Evolutionary conservation across 2,329 filamentous ascomycete genomes (phyloP), one percentile per base, ranked within the genome.

Genomic region (Microsporum audouinii): DNA sequence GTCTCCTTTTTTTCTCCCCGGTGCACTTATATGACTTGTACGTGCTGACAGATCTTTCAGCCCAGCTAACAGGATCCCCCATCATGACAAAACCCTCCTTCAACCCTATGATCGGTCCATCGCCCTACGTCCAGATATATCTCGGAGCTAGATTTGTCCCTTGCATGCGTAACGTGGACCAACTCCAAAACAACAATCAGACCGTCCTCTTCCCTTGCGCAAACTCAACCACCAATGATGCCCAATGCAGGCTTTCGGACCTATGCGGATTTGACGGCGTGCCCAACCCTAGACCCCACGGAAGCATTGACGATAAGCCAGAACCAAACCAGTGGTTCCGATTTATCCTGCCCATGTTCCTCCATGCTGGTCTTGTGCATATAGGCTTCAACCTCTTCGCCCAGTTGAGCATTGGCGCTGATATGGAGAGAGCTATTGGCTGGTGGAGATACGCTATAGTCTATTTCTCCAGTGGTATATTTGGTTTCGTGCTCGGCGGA

Each of bases 31-130:
- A 6, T 14, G 33, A n/a, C 12, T 34, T 27, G 57, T 62, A 59
- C 62, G 61, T 45, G 59, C 57, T 38, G 36, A 58, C 45, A 39
- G 33, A 17, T 34, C 17, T n/a, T 57, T 29, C 65, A 91, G 88
- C 81, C 59, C 80, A 87, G 66, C 77, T 91, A 34, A 96, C 92
- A 0, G 88, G 88, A 60, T 87, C 87, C 0, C 83, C 77, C 2
- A 79, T 79, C 60, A 75, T 79, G 77, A 91, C 85, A 59, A 83
- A 92, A 61, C 94, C 94, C 1, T 82, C 81, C 14, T 95, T 99
- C 78, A 99, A 97, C 76, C 88, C 89, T 62, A 96, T 99, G 90
- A 96, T 99, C 70, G 94, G 94, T 0, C 94, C 94, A 0, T 96
- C 91, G 3, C 83, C 86, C 1, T 89, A 90, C 67, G 84, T 97